Evolutionary conservation across 768 basidiomycete genomes (phyloP).

Genomic region (Amyloporia xantha): DNA sequence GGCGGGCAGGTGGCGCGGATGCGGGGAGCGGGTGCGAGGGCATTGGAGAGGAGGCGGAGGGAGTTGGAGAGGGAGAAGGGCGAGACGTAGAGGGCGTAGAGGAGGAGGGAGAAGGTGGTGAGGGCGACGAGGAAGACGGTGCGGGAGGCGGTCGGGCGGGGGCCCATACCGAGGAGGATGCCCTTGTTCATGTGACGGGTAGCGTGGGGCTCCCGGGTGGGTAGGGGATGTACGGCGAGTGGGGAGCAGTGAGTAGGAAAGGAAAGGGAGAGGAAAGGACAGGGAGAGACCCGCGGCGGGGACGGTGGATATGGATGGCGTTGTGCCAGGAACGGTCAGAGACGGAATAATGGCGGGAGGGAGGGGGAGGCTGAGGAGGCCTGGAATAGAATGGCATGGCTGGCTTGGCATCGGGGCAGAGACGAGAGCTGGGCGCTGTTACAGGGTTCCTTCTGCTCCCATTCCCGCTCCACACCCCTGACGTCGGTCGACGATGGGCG

Average conservation of each 20-base stretch:
- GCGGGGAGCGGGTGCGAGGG: neutral
- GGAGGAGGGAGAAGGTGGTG: conserved; percentile 2
- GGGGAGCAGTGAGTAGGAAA: neutral
- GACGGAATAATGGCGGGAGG: too few relatives aligned
- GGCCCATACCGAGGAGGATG: conserved; percentile 1
- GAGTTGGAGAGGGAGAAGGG: neutral
- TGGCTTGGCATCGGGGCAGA: neutral
- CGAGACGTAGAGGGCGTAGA: conserved; percentile 3
- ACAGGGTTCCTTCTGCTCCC: neutral
- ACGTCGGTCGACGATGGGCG: neutral
- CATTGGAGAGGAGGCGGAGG: neutral
- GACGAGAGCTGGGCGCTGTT: too few relatives aligned
- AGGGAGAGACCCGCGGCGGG: neutral
- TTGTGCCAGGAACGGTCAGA: too few relatives aligned
- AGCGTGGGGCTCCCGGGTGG: too few relatives aligned
- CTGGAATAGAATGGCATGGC: neutral
- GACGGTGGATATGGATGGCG: too few relatives aligned
- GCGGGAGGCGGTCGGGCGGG: conserved; percentile 1
- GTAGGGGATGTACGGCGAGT: neutral
- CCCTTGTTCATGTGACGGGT: conserved; percentile 1
- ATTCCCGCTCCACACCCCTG: too few relatives aligned
- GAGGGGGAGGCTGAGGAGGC: too few relatives aligned
- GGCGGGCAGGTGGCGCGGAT: conserved; percentile 27
- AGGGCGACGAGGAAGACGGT: neutral
- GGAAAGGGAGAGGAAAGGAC: neutral